Percentiles rank a stretch among this genome's conserved stretches.
phyloP scores from a whole-genome alignment of 202 grass and related monocot genomes.

The Setaria viridis region DNA sequence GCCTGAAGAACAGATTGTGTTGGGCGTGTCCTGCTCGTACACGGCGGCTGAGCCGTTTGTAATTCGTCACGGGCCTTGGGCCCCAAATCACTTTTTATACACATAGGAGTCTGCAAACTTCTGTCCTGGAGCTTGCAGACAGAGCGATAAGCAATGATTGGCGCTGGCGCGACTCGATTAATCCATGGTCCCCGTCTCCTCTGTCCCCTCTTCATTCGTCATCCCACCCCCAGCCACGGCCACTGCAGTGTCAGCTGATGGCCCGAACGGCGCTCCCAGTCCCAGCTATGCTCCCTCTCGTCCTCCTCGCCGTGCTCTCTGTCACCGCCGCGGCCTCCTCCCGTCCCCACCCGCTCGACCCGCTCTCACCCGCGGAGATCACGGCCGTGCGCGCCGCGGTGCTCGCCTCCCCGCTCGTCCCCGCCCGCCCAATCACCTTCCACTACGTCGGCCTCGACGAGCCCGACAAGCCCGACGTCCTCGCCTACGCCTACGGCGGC shows the following conservation, averaged over 20 bases:
- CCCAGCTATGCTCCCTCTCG: not conserved
- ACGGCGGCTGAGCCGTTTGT: not conserved
- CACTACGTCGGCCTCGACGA: slow-evolving; percentile 78
- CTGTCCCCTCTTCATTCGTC: not conserved
- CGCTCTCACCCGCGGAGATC: slow-evolving; percentile 52
- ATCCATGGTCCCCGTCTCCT: not conserved
- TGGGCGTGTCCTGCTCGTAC: too few species aligned
- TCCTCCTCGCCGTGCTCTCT: not conserved
- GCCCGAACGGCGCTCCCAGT: not conserved
- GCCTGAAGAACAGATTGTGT: too few species aligned
- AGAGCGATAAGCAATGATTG: not conserved
- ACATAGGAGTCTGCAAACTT: not conserved
- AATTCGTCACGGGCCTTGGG: not conserved
- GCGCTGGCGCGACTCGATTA: not conserved
- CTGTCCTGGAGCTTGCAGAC: not conserved
- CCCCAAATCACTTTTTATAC: too few species aligned
- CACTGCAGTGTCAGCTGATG: not conserved
- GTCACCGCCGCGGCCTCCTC: not conserved
- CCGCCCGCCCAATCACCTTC: slow-evolving; percentile 44
- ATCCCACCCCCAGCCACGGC: not conserved
- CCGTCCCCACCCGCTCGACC: slow-evolving; percentile 55
- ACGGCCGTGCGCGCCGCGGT: slow-evolving; percentile 34
- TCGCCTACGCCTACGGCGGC: slow-evolving; percentile 28
- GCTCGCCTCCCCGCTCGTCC: slow-evolving; percentile 40
- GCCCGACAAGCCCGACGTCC: slow-evolving; percentile 58